These are phyloP conservation scores for Malus sieversii DNA, from an alignment of 306 rosid genomes.

Conservation along the genomic window DNA sequence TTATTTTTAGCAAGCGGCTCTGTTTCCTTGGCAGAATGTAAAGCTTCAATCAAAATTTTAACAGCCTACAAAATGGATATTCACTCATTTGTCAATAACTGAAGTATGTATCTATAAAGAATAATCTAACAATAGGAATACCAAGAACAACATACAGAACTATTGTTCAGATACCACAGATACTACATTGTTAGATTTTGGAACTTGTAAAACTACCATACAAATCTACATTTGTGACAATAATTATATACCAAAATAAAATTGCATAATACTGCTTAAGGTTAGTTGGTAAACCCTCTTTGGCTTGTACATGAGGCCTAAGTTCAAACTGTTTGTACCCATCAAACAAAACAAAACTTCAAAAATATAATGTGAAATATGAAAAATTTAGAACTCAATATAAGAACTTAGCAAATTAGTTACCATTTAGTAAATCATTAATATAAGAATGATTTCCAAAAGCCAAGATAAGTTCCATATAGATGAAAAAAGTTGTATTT, in stretches of 20 bases:
- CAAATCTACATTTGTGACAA: not conserved
- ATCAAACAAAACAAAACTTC: not conserved
- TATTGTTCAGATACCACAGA: not conserved
- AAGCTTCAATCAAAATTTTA: slow-evolving; percentile 67
- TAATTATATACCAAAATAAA: not conserved
- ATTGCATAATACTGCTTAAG: not conserved
- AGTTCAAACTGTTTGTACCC: not conserved
- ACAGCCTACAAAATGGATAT: slow-evolving; percentile 54
- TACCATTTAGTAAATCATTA: not conserved
- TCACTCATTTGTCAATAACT: not conserved
- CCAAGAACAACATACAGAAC: not conserved
- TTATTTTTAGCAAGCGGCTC: slow-evolving; percentile 57
- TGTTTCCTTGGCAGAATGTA: slow-evolving; percentile 65
- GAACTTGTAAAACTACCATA: not conserved
- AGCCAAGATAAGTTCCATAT: not conserved
- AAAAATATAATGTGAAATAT: not conserved
- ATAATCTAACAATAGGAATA: slow-evolving; percentile 6
- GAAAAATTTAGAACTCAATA: not conserved
- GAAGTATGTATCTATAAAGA: slow-evolving; percentile 7
- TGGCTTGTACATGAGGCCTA: not conserved
- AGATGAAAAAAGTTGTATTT: not conserved
- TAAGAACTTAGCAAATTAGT: not conserved
- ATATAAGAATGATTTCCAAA: not conserved
- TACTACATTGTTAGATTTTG: not conserved
- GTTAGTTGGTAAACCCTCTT: slow-evolving; percentile 4